Conservation (phyloP, 2,329 filamentous ascomycete species). For the Fusarium pininemorale region DNA sequence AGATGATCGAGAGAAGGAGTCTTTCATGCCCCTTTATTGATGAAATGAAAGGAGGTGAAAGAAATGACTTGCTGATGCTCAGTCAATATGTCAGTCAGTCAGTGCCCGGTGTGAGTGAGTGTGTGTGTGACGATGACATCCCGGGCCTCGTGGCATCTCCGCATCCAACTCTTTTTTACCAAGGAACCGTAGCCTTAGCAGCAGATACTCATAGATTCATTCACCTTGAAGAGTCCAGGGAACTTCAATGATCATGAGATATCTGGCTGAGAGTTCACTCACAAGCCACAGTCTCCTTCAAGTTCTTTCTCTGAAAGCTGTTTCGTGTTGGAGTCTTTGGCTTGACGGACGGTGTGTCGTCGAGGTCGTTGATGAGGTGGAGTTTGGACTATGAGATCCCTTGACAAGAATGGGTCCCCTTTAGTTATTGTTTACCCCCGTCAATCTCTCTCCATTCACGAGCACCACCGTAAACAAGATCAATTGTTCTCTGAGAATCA, state of each 20-base stretch:
- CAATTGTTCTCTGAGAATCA: background rate
- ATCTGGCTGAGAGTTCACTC: background rate
- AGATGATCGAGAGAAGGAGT: background rate
- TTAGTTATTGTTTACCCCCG: background rate
- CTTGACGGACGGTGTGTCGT: constrained; percentile 28
- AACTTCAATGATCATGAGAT: background rate
- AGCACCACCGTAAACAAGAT: background rate
- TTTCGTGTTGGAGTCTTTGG: constrained; percentile 22
- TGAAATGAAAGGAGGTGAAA: background rate
- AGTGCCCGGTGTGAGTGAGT: constrained; percentile 14
- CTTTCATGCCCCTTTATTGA: background rate
- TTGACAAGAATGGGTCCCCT: constrained; percentile 19
- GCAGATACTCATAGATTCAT: background rate
- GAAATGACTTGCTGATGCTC: constrained; percentile 13
- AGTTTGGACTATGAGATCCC: constrained; percentile 27
- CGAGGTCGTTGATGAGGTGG: constrained; percentile 31
- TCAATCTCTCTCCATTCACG: background rate
- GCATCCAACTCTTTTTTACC: constrained; percentile 27
- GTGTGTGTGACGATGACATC: constrained; percentile 38
- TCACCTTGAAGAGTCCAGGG: no score
- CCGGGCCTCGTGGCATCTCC: constrained; percentile 36
- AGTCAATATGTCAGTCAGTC: constrained; percentile 21
- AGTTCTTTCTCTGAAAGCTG: background rate
- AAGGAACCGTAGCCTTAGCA: constrained; percentile 11
- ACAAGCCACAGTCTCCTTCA: background rate